Conservation (phyloP, 192 early-diverging fungal genomes). For the Pilaira anomala region DNA sequence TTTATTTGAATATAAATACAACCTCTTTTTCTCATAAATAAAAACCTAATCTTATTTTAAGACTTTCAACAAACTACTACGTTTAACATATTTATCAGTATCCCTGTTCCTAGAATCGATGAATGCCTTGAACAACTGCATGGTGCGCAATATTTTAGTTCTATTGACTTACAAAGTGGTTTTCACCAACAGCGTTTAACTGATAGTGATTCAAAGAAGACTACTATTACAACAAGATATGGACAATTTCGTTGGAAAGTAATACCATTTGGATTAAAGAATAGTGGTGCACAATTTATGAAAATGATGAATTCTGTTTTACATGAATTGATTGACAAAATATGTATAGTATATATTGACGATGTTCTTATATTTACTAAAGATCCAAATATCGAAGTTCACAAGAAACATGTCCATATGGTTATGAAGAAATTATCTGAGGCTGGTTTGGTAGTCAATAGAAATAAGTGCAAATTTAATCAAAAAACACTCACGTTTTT, state of each 20-base stretch:
- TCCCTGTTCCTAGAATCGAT: conserved; percentile 45
- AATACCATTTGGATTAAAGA: conserved; percentile 60
- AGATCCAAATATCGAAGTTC: conserved; percentile 16
- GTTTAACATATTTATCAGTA: too few species aligned
- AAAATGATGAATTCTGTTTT: conserved; percentile 46
- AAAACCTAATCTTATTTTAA: too few species aligned
- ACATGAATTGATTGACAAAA: conserved; percentile 29
- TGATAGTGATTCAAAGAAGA: conserved; percentile 30
- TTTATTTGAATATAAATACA: too few species aligned
- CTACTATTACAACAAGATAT: conserved; percentile 38
- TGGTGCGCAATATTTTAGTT: conserved; percentile 24
- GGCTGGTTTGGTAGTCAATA: background rate
- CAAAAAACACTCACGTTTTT: conserved; percentile 21
- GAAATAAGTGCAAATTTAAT: conserved; percentile 13
- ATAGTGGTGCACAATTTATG: conserved; percentile 56
- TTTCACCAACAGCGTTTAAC: conserved; percentile 36
- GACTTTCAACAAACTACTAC: too few species aligned
- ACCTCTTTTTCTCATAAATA: too few species aligned
- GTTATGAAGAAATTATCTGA: conserved; percentile 11
- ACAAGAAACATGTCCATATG: conserved; percentile 11
- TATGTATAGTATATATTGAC: conserved; percentile 39
- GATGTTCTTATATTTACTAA: conserved; percentile 38
- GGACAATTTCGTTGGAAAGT: conserved; percentile 49
- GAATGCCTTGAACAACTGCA: conserved; percentile 37
- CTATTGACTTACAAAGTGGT: conserved; percentile 23